Conservation (phyloP, 257 asterid species). For the Henckelia pumila region DNA sequence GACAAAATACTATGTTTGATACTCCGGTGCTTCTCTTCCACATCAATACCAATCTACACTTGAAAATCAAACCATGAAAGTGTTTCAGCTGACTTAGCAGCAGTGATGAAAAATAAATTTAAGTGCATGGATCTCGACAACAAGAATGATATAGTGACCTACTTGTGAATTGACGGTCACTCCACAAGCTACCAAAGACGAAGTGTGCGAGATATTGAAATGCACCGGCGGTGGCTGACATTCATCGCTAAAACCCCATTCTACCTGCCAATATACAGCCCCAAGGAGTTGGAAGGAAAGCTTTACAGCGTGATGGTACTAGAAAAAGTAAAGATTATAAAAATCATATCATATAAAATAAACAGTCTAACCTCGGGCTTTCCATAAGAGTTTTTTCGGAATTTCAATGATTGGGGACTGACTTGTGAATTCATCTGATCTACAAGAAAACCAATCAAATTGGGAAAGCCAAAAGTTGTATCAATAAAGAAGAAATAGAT, state of each 20-base stretch:
- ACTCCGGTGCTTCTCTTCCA: conserved; percentile 71
- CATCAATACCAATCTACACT: conserved; percentile 81
- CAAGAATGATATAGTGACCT: conserved; percentile 31
- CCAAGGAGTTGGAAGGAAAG: conserved; percentile 9
- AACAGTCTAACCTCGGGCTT: conserved; percentile 74
- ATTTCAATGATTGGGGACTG: conserved; percentile 46
- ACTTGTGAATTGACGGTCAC: conserved; percentile 66
- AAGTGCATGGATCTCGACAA: conserved; percentile 6
- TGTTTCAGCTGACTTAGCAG: not conserved
- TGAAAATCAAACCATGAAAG: conserved; percentile 16
- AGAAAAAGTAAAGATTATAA: not conserved
- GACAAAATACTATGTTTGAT: conserved; percentile 56
- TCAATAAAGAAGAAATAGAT: not conserved
- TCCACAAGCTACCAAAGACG: conserved; percentile 90
- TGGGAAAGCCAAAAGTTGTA: conserved; percentile 21
- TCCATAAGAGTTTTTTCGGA: conserved; percentile 41
- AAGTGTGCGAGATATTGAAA: conserved; percentile 83
- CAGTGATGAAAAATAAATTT: not conserved
- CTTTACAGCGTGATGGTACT: not conserved
- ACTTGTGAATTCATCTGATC: conserved; percentile 73
- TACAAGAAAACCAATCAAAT: conserved; percentile 39
- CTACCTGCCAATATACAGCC: conserved; percentile 48
- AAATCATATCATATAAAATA: not conserved
- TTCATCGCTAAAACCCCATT: conserved; percentile 50
- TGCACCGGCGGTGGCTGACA: conserved; percentile 58